Percentiles rank a stretch among this genome's conserved stretches.
phyloP scores from a whole-genome alignment of 2,329 filamentous ascomycete species.

The Dothideomycetes sp. region DNA sequence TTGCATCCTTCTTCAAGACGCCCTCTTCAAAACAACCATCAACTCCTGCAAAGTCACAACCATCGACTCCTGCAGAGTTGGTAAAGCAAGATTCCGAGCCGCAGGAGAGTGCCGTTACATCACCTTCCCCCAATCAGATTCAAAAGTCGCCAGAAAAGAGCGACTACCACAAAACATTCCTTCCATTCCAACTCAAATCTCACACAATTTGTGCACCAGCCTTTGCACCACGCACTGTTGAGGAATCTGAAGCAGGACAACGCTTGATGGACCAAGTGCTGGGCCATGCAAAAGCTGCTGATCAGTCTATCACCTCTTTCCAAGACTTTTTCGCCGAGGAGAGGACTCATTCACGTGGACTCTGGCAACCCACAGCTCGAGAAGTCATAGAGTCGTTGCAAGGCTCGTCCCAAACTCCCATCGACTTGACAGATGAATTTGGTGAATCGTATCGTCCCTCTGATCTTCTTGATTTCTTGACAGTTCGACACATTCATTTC shows the following conservation, averaged over 20 bases:
- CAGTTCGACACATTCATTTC: constrained; percentile 56
- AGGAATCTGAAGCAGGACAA: neutral
- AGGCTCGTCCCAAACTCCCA: constrained; percentile 30
- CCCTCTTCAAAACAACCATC: constrained; percentile 21
- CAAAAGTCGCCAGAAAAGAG: neutral
- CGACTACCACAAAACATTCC: constrained; percentile 55
- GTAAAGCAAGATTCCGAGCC: too few relatives aligned
- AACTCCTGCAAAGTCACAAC: neutral
- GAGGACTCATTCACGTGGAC: constrained; percentile 7
- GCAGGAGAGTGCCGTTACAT: too few relatives aligned
- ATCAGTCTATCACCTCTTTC: neutral
- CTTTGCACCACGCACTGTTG: constrained; percentile 35
- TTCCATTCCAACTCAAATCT: constrained; percentile 70
- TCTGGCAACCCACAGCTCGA: constrained; percentile 18
- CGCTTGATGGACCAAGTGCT: constrained; percentile 8
- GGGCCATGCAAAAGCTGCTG: neutral
- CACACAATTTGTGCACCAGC: constrained; percentile 61
- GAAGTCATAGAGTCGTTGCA: constrained; percentile 38
- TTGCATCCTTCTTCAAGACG: constrained; percentile 20
- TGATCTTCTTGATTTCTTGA: constrained; percentile 44
- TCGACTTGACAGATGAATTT: constrained; percentile 35
- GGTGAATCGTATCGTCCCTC: constrained; percentile 26
- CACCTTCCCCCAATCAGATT: neutral
- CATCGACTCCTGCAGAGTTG: constrained; percentile 19
- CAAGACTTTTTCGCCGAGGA: constrained; percentile 3